Evolutionary conservation across 371 early-diverging fungal genomes (phyloP).

Genomic region (Mortierella sp.): DNA sequence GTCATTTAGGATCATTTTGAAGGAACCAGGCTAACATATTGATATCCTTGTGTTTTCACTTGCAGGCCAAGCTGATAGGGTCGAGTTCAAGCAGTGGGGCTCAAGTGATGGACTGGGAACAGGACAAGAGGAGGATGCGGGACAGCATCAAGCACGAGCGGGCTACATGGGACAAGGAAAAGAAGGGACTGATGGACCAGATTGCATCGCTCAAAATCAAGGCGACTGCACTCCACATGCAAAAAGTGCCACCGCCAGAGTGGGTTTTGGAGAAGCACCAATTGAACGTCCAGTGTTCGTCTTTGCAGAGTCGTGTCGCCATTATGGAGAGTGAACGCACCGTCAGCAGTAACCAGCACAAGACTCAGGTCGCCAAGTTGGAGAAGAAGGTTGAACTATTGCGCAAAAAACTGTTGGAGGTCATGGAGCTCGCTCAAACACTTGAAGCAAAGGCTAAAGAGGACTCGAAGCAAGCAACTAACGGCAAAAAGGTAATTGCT

Average conservation of each 20-base stretch:
- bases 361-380: conserved; percentile 23
- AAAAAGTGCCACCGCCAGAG: conserved; percentile 45
- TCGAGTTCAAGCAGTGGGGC: conserved; percentile 25
- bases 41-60: too few species aligned
- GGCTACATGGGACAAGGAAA: conserved; percentile 40
- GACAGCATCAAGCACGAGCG: conserved; percentile 30
- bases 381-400: conserved; percentile 37
- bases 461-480: background rate
- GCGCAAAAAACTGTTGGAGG: conserved; percentile 39
- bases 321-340: conserved; percentile 34
- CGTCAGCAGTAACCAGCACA: background rate
- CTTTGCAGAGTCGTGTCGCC: conserved; percentile 36
- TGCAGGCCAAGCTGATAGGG: conserved; percentile 23
- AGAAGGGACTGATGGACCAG: conserved; percentile 41
- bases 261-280: conserved; percentile 50
- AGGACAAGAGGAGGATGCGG: conserved; percentile 33
- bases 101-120: conserved; percentile 38
- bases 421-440: conserved; percentile 26
- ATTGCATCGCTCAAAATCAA: conserved; percentile 54
- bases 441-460: conserved; percentile 24
- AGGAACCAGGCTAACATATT: background rate
- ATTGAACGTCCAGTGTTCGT: conserved; percentile 27
- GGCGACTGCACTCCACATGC: conserved; percentile 26
- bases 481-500: conserved; percentile 17
- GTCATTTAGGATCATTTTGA: background rate